Evolutionary conservation across 73 alveolate species (phyloP).

Genomic region (Blepharisma stoltei): DNA sequence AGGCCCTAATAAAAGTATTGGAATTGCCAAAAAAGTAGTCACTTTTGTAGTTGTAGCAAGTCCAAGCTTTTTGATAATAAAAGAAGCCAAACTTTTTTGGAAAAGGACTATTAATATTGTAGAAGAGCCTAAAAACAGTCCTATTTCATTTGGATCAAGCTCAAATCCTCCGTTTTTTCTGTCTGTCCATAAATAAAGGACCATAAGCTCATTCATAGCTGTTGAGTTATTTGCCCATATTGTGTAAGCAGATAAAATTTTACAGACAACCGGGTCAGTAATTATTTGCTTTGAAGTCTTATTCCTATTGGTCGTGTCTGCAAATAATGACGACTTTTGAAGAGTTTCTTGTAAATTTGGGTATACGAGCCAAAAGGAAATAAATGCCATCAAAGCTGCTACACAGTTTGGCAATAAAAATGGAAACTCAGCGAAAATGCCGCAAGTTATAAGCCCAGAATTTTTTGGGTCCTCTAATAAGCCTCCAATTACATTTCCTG

Average conservation of each 20-base stretch:
- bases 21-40: background rate
- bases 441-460: background rate
- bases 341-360: background rate
- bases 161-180: conserved; percentile 11
- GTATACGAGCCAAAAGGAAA: background rate
- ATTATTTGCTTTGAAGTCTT: no score
- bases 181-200: background rate
- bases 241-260: background rate
- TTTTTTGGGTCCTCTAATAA: background rate
- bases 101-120: background rate
- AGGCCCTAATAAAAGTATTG: background rate
- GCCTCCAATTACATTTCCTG: conserved; percentile 27
- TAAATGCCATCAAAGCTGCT: background rate
- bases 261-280: background rate
- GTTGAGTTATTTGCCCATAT: background rate
- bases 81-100: background rate
- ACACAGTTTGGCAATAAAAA: conserved; percentile 8
- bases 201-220: background rate
- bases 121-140: background rate
- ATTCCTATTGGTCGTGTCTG: no score
- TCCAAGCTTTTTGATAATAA: background rate
- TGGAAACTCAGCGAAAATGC: background rate
- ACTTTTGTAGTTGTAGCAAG: background rate
- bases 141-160: background rate
- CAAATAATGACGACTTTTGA: no score